phyloP scores from a whole-genome alignment of 306 rosid genomes.

The Biancaea sappan region DNA sequence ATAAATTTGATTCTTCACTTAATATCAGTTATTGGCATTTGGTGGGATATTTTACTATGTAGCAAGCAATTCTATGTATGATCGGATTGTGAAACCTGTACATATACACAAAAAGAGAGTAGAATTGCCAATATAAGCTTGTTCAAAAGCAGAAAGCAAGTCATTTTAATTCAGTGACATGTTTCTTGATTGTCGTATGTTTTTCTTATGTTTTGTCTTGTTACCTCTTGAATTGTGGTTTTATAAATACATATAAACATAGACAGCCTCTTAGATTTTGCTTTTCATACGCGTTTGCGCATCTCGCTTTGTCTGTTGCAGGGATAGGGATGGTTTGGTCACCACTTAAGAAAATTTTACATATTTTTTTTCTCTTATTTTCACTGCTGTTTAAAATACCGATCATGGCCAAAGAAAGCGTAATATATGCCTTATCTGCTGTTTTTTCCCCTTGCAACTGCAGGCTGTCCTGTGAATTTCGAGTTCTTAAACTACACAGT shows the following conservation, averaged over 20 bases:
- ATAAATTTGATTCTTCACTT: neutral
- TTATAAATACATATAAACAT: neutral
- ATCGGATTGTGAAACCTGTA: conserved; percentile 18
- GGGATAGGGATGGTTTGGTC: neutral
- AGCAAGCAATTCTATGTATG: neutral
- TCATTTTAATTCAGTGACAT: neutral
- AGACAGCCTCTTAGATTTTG: neutral
- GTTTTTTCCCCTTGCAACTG: conserved; percentile 31
- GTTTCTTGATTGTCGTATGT: neutral
- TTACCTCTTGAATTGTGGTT: conserved; percentile 8
- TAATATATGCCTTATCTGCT: conserved; percentile 22
- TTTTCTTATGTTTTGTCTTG: neutral
- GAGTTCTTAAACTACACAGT: conserved; percentile 83
- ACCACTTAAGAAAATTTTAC: neutral
- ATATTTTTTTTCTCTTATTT: neutral
- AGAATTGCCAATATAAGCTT: neutral
- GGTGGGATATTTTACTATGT: neutral
- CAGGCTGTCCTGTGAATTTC: conserved; percentile 92
- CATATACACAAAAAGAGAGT: conserved; percentile 8
- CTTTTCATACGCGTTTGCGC: too few relatives aligned
- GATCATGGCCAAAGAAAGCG: neutral
- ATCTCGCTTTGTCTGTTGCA: neutral
- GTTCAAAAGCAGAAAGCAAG: conserved; percentile 23
- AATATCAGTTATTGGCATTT: neutral
- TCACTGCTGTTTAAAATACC: neutral